Evolutionary conservation across 306 rosid genomes (phyloP).

Genomic region (Vigna trinervia): DNA sequence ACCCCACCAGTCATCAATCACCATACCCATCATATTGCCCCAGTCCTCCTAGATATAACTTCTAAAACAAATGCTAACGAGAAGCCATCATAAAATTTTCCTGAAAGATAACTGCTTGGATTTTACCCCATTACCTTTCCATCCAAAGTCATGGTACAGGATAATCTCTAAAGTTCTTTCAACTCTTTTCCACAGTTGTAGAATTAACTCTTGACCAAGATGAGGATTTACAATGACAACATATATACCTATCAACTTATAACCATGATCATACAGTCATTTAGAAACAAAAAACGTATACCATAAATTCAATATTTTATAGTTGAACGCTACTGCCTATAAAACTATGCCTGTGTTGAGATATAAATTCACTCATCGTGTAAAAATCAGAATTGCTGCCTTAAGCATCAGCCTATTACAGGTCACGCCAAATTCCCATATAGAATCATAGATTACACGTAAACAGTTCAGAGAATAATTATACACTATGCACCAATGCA

Average conservation of each 20-base stretch:
- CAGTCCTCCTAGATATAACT: not conserved
- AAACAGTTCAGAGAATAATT: constrained; percentile 24
- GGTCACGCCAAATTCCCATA: not conserved
- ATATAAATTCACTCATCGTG: constrained; percentile 12
- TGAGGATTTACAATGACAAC: not conserved
- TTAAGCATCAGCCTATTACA: not conserved
- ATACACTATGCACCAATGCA: constrained; percentile 6
- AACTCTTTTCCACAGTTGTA: not conserved
- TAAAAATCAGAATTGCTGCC: constrained; percentile 9
- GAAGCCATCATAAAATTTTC: constrained; percentile 9
- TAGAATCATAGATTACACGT: not conserved
- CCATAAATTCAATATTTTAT: constrained; percentile 1
- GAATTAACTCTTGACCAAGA: constrained; percentile 8
- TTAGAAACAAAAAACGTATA: constrained; percentile 7
- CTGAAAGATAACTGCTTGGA: not conserved
- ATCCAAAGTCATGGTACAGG: not conserved
- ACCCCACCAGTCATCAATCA: constrained; percentile 8
- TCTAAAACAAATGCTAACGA: not conserved
- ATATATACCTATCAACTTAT: not conserved
- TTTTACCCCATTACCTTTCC: not conserved
- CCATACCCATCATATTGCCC: not conserved
- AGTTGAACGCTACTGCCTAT: not conserved
- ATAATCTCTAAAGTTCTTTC: not conserved
- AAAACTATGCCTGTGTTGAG: not conserved
- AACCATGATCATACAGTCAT: not conserved